Evolutionary conservation across 1,284 basidiomycete genomes (phyloP).

Genomic region (Papiliotrema terrestris): DNA sequence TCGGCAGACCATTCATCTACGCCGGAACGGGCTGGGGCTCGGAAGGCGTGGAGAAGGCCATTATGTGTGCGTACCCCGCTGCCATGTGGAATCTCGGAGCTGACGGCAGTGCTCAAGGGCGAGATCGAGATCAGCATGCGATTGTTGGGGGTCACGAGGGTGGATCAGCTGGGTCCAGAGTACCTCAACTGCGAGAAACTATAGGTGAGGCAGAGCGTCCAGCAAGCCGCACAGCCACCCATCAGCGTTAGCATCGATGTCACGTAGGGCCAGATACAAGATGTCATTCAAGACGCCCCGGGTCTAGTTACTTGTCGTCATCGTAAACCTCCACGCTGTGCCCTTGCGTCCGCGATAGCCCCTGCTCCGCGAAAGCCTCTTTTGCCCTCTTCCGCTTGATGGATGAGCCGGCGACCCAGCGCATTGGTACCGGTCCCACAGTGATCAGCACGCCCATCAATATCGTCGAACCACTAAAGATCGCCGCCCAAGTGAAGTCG

Average conservation of each 20-base stretch:
- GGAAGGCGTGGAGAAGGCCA: constrained; percentile 62
- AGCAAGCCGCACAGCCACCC: too few relatives aligned
- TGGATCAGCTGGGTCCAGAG: constrained; percentile 48
- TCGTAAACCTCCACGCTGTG: too few relatives aligned
- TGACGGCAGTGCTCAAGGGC: constrained; percentile 59
- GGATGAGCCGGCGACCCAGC: not conserved
- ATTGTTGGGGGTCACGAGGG: constrained; percentile 64
- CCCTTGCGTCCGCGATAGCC: too few relatives aligned
- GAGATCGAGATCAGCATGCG: constrained; percentile 77
- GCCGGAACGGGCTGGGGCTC: constrained; percentile 12
- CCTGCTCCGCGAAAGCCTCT: not conserved
- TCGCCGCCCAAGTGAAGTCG: constrained; percentile 30
- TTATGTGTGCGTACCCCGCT: not conserved
- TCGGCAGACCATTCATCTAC: constrained; percentile 48
- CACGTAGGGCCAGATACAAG: too few relatives aligned
- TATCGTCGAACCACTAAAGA: constrained; percentile 25
- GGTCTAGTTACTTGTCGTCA: too few relatives aligned
- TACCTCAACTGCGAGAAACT: constrained; percentile 18
- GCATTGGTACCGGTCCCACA: not conserved
- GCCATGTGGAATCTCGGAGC: not conserved
- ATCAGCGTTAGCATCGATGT: too few relatives aligned
- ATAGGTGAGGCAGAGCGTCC: too few relatives aligned
- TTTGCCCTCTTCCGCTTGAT: not conserved
- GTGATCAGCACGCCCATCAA: not conserved
- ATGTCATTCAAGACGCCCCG: too few relatives aligned